Evolutionary conservation across 257 asterid genomes (phyloP).

Genomic region (Asclepias syriaca): DNA sequence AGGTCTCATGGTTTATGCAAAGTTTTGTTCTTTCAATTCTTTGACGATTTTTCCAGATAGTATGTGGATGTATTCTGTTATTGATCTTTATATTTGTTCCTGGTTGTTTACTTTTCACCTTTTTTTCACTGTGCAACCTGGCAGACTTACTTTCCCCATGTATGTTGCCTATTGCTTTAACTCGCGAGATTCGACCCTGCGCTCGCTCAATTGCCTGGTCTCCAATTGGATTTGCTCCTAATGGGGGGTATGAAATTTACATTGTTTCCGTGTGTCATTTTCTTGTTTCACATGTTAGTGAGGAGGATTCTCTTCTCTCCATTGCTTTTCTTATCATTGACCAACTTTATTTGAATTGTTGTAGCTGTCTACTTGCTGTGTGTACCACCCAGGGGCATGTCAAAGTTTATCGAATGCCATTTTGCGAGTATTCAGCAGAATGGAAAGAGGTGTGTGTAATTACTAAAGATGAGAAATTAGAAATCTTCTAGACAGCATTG

Average conservation of each 20-base stretch:
- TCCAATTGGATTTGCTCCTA: slow-evolving; percentile 74
- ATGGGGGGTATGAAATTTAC: slow-evolving; percentile 56
- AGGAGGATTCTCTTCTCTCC: background rate
- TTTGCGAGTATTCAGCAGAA: slow-evolving; percentile 64
- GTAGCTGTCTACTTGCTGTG: slow-evolving; percentile 89
- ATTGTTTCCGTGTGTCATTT: background rate
- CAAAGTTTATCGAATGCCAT: slow-evolving; percentile 70
- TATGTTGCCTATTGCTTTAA: slow-evolving; percentile 54
- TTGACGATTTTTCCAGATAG: background rate
- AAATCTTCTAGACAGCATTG: background rate
- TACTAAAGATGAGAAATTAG: background rate
- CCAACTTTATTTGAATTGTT: slow-evolving; percentile 4
- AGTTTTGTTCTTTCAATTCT: background rate
- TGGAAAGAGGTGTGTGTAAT: slow-evolving; percentile 71
- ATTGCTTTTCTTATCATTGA: background rate
- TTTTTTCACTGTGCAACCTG: slow-evolving; percentile 19
- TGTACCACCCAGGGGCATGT: slow-evolving; percentile 76
- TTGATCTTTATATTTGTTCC: background rate
- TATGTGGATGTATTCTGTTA: background rate
- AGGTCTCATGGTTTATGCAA: background rate
- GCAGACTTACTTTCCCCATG: slow-evolving; percentile 60
- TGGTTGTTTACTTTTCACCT: background rate
- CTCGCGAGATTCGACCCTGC: slow-evolving; percentile 63
- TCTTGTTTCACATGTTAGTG: background rate
- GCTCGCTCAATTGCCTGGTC: slow-evolving; percentile 91